These are phyloP conservation scores for Mycena latifolia DNA, from an alignment of 768 basidiomycete genomes.

Conservation along the genomic window DNA sequence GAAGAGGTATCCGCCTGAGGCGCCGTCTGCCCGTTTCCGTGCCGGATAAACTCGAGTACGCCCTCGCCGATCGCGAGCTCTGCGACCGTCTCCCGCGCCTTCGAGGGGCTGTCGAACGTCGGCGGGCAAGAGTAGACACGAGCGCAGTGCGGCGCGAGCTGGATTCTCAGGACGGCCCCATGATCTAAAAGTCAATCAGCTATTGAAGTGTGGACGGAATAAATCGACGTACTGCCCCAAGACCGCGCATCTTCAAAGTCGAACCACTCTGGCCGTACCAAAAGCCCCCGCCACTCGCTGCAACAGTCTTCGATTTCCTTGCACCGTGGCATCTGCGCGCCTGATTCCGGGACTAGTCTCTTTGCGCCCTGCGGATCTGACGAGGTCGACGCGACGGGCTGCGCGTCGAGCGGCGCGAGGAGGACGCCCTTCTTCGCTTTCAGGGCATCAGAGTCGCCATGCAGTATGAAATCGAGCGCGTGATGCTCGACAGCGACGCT, in stretches of 20 bases:
- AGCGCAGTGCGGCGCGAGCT: conserved; percentile 61
- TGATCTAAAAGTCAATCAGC: conserved; percentile 47
- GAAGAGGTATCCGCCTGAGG: conserved; percentile 13
- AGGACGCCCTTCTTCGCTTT: conserved; percentile 50
- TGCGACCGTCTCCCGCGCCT: conserved; percentile 69
- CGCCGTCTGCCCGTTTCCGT: conserved; percentile 62
- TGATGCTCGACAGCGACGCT: conserved; percentile 68
- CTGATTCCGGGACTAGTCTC: background rate
- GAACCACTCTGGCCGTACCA: conserved; percentile 67
- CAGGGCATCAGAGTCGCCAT: conserved; percentile 54
- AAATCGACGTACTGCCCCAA: conserved; percentile 54
- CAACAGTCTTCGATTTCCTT: conserved; percentile 67
- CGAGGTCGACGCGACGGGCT: conserved; percentile 18
- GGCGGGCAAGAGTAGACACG: conserved; percentile 66
- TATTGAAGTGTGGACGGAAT: background rate
- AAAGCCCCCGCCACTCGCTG: conserved; percentile 63
- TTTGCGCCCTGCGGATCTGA: background rate
- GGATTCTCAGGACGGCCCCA: conserved; percentile 70
- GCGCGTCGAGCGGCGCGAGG: conserved; percentile 45
- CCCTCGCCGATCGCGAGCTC: conserved; percentile 64
- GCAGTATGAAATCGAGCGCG: conserved; percentile 68
- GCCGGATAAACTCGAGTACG: conserved; percentile 69
- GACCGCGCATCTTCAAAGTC: conserved; percentile 60
- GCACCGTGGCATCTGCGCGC: conserved; percentile 33
- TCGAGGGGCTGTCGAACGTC: conserved; percentile 50